Base-by-base conservation (phyloP, 495 filamentous ascomycete genomes). In the Clohesyomyces aquaticus region DNA sequence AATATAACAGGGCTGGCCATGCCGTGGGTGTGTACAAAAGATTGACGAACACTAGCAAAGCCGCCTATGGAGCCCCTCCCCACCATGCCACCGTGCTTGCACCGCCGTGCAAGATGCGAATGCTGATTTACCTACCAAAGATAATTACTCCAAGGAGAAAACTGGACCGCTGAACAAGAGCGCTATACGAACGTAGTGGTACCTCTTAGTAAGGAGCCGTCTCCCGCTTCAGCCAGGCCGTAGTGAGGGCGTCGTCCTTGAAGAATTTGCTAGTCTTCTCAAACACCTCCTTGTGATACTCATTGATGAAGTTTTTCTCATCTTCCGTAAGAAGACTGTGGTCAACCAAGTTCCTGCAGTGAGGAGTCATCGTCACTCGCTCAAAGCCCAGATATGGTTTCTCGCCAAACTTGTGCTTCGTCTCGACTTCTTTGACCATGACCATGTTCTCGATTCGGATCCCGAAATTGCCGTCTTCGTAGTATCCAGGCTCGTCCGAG, bases 381-480 rank as follows among this genome's bases (percentile, higher is more conserved):
- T 99, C 92, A 67, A 99, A 98, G 14, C 93, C 92, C 19, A 96
- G 76, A 77, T 90, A 98, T 21, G 93, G 89, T 77, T 93, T 94
- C 54, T 96, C 93, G 4, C 93, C 94, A 71, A 97, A 97, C 35
- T 83, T 84, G 76, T 96, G 81, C 58, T 88, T 86, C 6, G 93
- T 96, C 72, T 96, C 78, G 16, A 87, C 88, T 71, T 97, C 91
- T 65, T 86, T 87, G 18, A 91, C 90, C 84, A 96, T 90, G 63
- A 96, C 84, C 59, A 99, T 77, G 69, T 91, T 98, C 77, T 99
- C 95, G 70, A 97, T 98, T 28, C 95, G 89, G 70, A 99, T 96
- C n/a, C 95, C 95, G 71, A 95, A 99, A 10, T 87, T 87, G 47
- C 92, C 95, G 70, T 99, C 95, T 76, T 98, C 95, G 77, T 99